Evolutionary conservation across 169 alveolate genomes (phyloP).

Genomic region (Plasmodium falciparum): DNA sequence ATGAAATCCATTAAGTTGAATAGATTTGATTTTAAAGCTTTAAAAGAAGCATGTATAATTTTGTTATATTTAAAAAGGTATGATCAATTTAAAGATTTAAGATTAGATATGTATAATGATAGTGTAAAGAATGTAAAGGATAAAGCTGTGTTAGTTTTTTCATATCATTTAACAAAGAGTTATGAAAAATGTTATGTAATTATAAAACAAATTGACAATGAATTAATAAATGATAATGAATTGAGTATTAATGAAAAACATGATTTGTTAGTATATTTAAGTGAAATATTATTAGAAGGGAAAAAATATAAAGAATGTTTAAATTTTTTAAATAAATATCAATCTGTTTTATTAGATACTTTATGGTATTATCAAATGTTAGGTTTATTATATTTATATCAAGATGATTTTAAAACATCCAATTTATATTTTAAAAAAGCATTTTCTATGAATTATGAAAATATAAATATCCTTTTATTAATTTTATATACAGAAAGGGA

Average conservation of each 20-base stretch:
- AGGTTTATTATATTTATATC: conserved; percentile 38
- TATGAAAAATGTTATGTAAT: conserved; percentile 53
- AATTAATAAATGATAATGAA: conserved; percentile 26
- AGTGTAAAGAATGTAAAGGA: conserved; percentile 27
- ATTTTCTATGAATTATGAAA: conserved; percentile 53
- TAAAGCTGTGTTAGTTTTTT: conserved; percentile 55
- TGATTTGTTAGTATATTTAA: conserved; percentile 33
- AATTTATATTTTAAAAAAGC: conserved; percentile 61
- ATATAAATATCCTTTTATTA: conserved; percentile 26
- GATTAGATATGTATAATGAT: conserved; percentile 63
- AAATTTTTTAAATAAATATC: conserved; percentile 8
- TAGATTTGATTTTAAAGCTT: conserved; percentile 49
- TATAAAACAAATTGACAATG: conserved; percentile 53
- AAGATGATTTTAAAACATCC: conserved; percentile 26
- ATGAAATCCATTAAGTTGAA: conserved; percentile 44
- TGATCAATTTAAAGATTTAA: conserved; percentile 59
- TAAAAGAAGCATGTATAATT: conserved; percentile 55
- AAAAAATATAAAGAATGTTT: conserved; percentile 52
- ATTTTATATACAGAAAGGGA: conserved; percentile 47
- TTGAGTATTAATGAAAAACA: conserved; percentile 27
- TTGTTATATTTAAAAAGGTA: conserved; percentile 46
- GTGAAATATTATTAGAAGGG: conserved; percentile 68
- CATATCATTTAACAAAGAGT: conserved; percentile 35
- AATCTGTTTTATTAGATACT: conserved; percentile 11
- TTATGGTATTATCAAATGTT: conserved; percentile 63